phyloP scores from a whole-genome alignment of 2,329 filamentous ascomycete species.

The Exserohilum turcica region DNA sequence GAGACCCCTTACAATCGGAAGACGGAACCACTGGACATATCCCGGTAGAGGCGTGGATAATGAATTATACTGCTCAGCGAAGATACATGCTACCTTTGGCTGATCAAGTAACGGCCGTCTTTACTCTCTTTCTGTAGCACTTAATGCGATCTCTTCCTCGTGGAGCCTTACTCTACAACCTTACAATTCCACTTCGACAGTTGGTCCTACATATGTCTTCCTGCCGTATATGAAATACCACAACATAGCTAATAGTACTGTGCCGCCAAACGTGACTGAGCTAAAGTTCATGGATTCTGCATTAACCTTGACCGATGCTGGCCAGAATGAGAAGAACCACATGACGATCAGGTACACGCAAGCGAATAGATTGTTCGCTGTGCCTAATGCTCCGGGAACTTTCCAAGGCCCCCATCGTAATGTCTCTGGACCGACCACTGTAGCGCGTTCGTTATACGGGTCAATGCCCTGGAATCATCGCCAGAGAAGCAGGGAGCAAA shows the following conservation, averaged over 20 bases:
- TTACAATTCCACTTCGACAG: slow-evolving; percentile 14
- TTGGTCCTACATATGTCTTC: slow-evolving; percentile 26
- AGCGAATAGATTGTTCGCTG: slow-evolving; percentile 15
- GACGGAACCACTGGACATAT: no score
- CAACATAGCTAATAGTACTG: slow-evolving; percentile 10
- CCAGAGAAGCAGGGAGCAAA: slow-evolving; percentile 12
- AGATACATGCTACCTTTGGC: no score
- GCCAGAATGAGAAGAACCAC: slow-evolving; percentile 27
- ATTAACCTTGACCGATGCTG: slow-evolving; percentile 1
- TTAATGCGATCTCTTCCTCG: no score
- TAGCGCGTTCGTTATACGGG: not conserved
- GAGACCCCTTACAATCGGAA: not conserved
- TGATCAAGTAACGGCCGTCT: no score
- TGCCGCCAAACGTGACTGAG: slow-evolving; percentile 20
- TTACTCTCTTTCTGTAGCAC: no score
- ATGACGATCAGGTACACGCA: slow-evolving; percentile 17
- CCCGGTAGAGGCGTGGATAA: no score
- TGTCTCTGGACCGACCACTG: not conserved
- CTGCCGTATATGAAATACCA: slow-evolving; percentile 16
- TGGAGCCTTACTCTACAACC: not conserved
- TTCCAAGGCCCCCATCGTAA: slow-evolving; percentile 7
- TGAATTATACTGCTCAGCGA: no score
- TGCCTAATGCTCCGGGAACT: slow-evolving; percentile 5
- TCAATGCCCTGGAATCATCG: slow-evolving; percentile 9
- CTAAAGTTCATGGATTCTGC: slow-evolving; percentile 25